phyloP scores from a whole-genome alignment of 768 basidiomycete species.

The Lactifluus echinatus region DNA sequence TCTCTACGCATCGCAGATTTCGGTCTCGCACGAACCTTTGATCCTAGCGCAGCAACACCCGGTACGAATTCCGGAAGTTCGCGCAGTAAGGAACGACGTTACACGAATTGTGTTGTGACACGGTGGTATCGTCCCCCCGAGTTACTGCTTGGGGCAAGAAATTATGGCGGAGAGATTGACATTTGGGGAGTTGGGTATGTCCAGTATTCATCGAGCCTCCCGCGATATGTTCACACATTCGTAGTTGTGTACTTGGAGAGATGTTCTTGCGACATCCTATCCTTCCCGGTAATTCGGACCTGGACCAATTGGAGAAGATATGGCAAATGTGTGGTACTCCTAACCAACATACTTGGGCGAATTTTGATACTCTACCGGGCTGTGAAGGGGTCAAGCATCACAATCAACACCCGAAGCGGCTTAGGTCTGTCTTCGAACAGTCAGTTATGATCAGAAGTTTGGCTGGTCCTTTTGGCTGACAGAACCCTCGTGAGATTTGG shows the following conservation, averaged over 20 bases:
- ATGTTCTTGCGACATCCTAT: constrained; percentile 89
- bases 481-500: constrained; percentile 42
- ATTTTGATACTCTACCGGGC: constrained; percentile 64
- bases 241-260: constrained; percentile 90
- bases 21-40: constrained; percentile 82
- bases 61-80: constrained; percentile 30
- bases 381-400: constrained; percentile 73
- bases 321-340: constrained; percentile 87
- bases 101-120: constrained; percentile 94
- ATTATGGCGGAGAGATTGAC: constrained; percentile 92
- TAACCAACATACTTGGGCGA: constrained; percentile 73
- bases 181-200: constrained; percentile 95
- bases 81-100: constrained; percentile 53
- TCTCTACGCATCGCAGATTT: constrained; percentile 89
- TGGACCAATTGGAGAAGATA: constrained; percentile 89
- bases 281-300: constrained; percentile 76
- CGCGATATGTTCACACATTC: not conserved
- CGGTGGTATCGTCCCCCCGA: constrained; percentile 94
- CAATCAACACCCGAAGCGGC: constrained; percentile 40
- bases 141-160: constrained; percentile 77
- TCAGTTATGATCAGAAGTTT: constrained; percentile 27
- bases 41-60: constrained; percentile 38
- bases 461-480: constrained; percentile 10
- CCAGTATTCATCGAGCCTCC: not conserved
- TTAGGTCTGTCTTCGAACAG: constrained; percentile 54